phyloP scores from a whole-genome alignment of 345 rosid genomes.

The Salix purpurea region DNA sequence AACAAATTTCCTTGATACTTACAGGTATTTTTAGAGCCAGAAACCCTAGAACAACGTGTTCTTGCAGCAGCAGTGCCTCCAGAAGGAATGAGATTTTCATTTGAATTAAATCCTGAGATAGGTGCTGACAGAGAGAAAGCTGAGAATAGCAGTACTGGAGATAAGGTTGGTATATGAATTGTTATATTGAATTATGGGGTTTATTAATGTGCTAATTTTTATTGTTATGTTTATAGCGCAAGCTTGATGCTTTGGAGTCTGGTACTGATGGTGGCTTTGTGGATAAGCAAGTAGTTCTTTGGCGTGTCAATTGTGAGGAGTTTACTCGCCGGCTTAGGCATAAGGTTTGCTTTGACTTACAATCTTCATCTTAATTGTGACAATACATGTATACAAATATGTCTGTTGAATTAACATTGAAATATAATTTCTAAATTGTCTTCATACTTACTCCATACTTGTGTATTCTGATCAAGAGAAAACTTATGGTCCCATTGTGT shows the following conservation, averaged over 20 bases:
- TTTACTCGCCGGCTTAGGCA: constrained; percentile 65
- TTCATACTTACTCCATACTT: not conserved
- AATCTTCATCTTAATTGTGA: no score
- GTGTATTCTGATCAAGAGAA: not conserved
- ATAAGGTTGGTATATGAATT: constrained; percentile 52
- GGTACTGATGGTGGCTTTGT: constrained; percentile 21
- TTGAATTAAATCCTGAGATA: constrained; percentile 26
- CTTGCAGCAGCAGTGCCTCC: constrained; percentile 62
- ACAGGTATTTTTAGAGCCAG: constrained; percentile 42
- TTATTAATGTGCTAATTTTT: constrained; percentile 14
- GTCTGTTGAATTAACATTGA: not conserved
- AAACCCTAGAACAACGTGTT: constrained; percentile 62
- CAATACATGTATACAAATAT: no score
- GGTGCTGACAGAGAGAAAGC: constrained; percentile 30
- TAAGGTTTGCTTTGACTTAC: constrained; percentile 48
- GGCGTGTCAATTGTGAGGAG: constrained; percentile 88
- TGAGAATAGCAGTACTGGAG: constrained; percentile 31
- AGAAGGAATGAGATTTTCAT: constrained; percentile 62
- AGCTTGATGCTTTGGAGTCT: constrained; percentile 40
- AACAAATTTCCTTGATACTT: not conserved
- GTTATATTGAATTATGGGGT: constrained; percentile 7
- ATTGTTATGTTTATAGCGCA: constrained; percentile 44
- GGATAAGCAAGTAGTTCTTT: constrained; percentile 42
- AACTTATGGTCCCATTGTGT: not conserved
- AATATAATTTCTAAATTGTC: not conserved